phyloP scores from a whole-genome alignment of 371 early-diverging fungal species.

The Batkoa obscura region DNA sequence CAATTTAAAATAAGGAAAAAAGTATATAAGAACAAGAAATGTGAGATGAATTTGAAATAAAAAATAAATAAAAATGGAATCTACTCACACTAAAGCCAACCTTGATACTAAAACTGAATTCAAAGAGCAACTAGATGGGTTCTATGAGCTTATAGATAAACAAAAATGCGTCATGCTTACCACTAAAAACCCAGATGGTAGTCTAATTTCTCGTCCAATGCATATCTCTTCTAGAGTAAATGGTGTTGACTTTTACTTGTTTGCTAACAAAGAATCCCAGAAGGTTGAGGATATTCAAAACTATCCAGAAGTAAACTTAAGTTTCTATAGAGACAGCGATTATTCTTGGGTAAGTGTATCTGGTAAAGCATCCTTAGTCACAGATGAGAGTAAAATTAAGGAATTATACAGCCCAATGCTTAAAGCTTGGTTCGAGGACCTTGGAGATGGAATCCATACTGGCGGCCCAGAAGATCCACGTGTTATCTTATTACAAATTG shows the following conservation, averaged over 20 bases:
- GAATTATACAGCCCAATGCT: slow-evolving; percentile 14
- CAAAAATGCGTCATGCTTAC: not conserved
- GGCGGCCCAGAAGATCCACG: slow-evolving; percentile 24
- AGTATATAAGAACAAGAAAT: too few relatives aligned
- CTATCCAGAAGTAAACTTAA: slow-evolving; percentile 20
- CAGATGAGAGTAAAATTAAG: slow-evolving; percentile 17
- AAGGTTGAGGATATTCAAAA: slow-evolving; percentile 19
- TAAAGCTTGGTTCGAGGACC: slow-evolving; percentile 21
- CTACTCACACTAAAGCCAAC: too few relatives aligned
- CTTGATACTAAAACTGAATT: too few relatives aligned
- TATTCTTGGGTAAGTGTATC: slow-evolving; percentile 22
- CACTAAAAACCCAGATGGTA: slow-evolving; percentile 1
- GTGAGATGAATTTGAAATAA: too few relatives aligned
- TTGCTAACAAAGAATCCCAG: slow-evolving; percentile 18
- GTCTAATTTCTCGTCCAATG: slow-evolving; percentile 5
- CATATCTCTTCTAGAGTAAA: not conserved
- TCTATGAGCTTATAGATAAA: not conserved
- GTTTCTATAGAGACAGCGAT: slow-evolving; percentile 16
- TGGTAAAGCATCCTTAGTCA: slow-evolving; percentile 17
- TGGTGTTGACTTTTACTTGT: slow-evolving; percentile 17
- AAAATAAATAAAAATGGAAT: too few relatives aligned
- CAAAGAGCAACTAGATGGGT: too few relatives aligned
- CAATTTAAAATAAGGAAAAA: too few relatives aligned
- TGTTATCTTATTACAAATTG: slow-evolving; percentile 7
- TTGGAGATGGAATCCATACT: slow-evolving; percentile 19